These are phyloP conservation scores for Lachnellula hyalina DNA, from an alignment of 2,329 filamentous ascomycete species.

Conservation along the genomic window DNA sequence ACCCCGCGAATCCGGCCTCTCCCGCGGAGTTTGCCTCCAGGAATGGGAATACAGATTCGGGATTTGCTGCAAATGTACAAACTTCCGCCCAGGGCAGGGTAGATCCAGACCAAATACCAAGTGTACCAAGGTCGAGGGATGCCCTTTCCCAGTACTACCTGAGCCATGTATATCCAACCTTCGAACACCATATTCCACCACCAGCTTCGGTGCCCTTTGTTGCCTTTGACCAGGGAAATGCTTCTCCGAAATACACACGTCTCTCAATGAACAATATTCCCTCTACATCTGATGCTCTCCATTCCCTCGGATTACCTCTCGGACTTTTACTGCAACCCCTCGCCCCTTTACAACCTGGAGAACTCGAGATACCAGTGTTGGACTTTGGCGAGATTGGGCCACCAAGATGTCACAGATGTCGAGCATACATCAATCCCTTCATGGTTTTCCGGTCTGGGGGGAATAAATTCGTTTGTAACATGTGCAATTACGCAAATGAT, in stretches of 20 bases:
- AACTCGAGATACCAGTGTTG: constrained; percentile 81
- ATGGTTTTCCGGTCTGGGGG: constrained; percentile 95
- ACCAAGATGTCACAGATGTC: constrained; percentile 84
- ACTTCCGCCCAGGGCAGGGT: constrained; percentile 68
- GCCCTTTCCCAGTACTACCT: constrained; percentile 77
- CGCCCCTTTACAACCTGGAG: constrained; percentile 75
- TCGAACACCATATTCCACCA: constrained; percentile 88
- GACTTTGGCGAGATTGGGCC: constrained; percentile 92
- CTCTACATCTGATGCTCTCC: constrained; percentile 70
- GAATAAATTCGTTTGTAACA: constrained; percentile 96
- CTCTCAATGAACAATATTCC: constrained; percentile 94
- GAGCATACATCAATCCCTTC: constrained; percentile 97
- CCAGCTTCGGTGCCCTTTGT: constrained; percentile 85
- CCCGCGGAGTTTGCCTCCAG: constrained; percentile 44
- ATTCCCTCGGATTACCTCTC: constrained; percentile 75
- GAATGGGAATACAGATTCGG: constrained; percentile 32
- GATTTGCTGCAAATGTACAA: constrained; percentile 42
- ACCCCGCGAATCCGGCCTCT: constrained; percentile 36
- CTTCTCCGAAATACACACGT: constrained; percentile 88
- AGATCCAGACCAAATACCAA: constrained; percentile 88
- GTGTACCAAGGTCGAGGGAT: constrained; percentile 81
- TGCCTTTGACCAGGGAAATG: constrained; percentile 92
- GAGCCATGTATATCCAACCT: constrained; percentile 85
- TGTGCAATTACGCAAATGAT: constrained; percentile 96
- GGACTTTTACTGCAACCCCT: constrained; percentile 87